Conservation (phyloP, 768 basidiomycete species). For the Mycena venus region DNA sequence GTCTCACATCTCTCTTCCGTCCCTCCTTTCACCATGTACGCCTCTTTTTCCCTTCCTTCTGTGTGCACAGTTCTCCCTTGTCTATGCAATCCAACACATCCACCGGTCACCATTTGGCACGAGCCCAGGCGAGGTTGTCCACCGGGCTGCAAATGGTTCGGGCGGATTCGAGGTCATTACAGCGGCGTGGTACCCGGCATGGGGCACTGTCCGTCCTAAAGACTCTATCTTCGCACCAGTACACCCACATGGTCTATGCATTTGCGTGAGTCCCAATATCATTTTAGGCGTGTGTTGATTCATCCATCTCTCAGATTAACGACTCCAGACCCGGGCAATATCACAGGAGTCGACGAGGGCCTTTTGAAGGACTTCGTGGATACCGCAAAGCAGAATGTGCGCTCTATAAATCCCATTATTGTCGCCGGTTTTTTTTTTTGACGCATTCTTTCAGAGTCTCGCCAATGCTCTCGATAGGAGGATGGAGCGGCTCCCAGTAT, state of each 20-base stretch:
- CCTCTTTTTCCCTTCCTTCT: not conserved
- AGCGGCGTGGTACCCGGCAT: conserved; percentile 63
- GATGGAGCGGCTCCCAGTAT: conserved; percentile 74
- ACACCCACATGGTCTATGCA: conserved; percentile 68
- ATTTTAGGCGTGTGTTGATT: not conserved
- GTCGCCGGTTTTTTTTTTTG: not conserved
- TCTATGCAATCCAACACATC: not conserved
- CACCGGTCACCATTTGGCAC: not conserved
- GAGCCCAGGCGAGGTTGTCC: not conserved
- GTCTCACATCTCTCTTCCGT: not conserved
- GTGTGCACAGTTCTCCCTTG: not conserved
- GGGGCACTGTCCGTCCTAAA: conserved; percentile 54
- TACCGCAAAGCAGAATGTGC: conserved; percentile 54
- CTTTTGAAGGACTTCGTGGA: conserved; percentile 69
- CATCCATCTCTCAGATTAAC: conserved; percentile 44
- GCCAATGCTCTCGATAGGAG: conserved; percentile 72
- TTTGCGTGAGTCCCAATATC: conserved; percentile 63
- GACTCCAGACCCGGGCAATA: conserved; percentile 49
- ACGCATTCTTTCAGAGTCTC: conserved; percentile 60
- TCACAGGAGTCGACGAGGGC: conserved; percentile 54
- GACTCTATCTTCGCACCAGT: conserved; percentile 62
- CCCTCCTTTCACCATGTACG: not conserved
- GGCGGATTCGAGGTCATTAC: conserved; percentile 16
- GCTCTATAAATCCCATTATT: conserved; percentile 40
- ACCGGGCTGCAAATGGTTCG: not conserved